These are phyloP conservation scores for Haematococcus lacustris DNA, from an alignment of 139 green algal species.

Conservation along the genomic window DNA sequence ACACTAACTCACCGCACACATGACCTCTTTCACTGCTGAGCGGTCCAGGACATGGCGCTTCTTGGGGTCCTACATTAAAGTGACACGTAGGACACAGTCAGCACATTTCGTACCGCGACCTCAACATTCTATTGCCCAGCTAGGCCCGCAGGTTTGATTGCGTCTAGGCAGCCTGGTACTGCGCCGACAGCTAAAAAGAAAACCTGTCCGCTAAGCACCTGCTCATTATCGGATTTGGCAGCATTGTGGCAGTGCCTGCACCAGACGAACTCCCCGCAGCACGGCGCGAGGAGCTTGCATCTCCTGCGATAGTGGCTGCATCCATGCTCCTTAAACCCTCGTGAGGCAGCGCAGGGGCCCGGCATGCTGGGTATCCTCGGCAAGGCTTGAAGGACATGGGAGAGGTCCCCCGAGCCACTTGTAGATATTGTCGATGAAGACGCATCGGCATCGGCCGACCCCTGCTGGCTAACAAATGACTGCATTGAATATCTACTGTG, in stretches of 20 bases:
- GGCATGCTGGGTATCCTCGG: too few relatives aligned
- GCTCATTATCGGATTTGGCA: not conserved
- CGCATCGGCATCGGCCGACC: too few relatives aligned
- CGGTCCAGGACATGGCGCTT: conserved; percentile 74
- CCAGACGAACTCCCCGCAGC: conserved; percentile 5
- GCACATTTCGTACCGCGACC: not conserved
- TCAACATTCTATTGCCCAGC: not conserved
- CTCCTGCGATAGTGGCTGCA: not conserved
- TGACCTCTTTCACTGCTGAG: conserved; percentile 62
- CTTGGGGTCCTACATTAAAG: conserved; percentile 43
- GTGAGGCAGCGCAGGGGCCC: not conserved
- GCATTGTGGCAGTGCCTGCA: conserved; percentile 11
- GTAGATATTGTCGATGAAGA: too few relatives aligned
- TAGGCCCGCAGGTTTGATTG: not conserved
- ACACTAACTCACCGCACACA: conserved; percentile 61
- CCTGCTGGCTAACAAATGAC: too few relatives aligned
- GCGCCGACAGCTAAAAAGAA: not conserved
- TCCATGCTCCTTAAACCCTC: not conserved
- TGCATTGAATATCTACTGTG: too few relatives aligned
- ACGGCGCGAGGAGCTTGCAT: conserved; percentile 2
- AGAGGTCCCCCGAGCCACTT: too few relatives aligned
- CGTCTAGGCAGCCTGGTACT: too few relatives aligned
- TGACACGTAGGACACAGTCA: not conserved
- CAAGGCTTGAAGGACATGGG: too few relatives aligned
- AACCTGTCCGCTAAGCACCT: conserved; percentile 5